Base-by-base conservation (phyloP, 2,329 filamentous ascomycete species). In the Bisporella sp. region DNA sequence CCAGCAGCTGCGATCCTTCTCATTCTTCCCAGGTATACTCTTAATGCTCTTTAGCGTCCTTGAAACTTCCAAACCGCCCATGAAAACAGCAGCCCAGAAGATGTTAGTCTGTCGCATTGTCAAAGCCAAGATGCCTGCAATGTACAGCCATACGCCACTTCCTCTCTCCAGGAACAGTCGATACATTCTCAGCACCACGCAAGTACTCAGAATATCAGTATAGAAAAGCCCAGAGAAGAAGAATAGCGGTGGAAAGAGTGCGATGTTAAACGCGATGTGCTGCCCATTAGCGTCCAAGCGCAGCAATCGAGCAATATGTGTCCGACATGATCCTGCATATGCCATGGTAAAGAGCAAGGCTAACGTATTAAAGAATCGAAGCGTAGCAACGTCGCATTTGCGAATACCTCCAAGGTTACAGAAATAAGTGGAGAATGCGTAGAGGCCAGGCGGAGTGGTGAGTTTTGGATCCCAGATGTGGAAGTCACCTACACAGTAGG, bases 171-270 rank as follows among this genome's bases (percentile, higher is more conserved):
- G 66, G 54, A 79, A 77, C 49, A 77, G 72, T 35, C 77, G 71
- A 62, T 91, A 93, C 1, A 82, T 80, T 2, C 81, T 65, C 6
- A 96, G 70, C 0, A 96, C 88, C 1, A 82, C 76, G 6, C 87
- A 73, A 0, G 90, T 87, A 0, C 92, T 95, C 46, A 87, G 75
- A 3, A 96, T 78, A 66, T 99, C 93, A 0, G 93, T 99, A 67
- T 99, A 99, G 68, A 95, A 99, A 6, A 99, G 73, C 0, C 82
- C 90, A 0, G 89, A 93, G 68, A 99, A 99, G 76, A 99, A 99
- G 74, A 96, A 96, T 1, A 99, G 67, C 0, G 91, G 81, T 0
- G 93, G 93, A 55, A 97, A 96, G 0, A 96, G 73, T 13, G 82
- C 82, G 40, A 95, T 79, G 58, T 96, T 96, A 57, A 93, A 63